Evolutionary conservation across 2,329 filamentous ascomycete genomes (phyloP), one percentile per base, ranked within the genome.

Genomic region (Sarocladiaceae sp.): DNA sequence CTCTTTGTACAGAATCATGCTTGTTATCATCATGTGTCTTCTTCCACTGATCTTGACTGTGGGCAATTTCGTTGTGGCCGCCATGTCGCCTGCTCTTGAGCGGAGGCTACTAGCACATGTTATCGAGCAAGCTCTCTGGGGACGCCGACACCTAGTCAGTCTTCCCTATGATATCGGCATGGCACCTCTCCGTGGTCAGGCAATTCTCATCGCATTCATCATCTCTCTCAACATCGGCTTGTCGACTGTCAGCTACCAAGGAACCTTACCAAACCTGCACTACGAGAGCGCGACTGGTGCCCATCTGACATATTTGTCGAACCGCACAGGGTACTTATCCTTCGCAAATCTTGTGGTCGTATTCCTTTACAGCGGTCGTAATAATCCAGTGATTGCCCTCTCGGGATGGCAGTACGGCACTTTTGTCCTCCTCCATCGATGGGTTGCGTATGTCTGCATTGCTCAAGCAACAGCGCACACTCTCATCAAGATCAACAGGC

Each of bases 361-460:
- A 1, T 57, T 75, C 15, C 66, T 77, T 4, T 74, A 70, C 54
- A 62, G 68, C 1, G 60, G 66, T 2, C 64, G 75, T 4, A 76
- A 78, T 59, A 76, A 75, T 54, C 25, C 75, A 7, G 64, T 75
- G 0, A 63, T 76, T 0, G 70, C 65, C 64, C 47, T 74, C 3
- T 76, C 74, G 3, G 66, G 73, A 56, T 78, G 74, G 73, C 67
- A 63, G 1, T 69, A 75, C 53, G 66, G 66, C 0, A 78, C 76
- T 1, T 77, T 66, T 55, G 47, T 78, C 15, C 56, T 77, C 2
- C 60, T 78, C 2, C 76, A 79, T 58, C 70, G 74, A 13, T 78
- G 72, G 71, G 62, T 73, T 5, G 74, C 71, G 2, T 58, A 66
- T 36, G 60, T 78, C 18, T 68, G 64, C 39, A 66, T 68, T 8